phyloP scores from a whole-genome alignment of 768 basidiomycete species.

The Calocybe gangraenosa region DNA sequence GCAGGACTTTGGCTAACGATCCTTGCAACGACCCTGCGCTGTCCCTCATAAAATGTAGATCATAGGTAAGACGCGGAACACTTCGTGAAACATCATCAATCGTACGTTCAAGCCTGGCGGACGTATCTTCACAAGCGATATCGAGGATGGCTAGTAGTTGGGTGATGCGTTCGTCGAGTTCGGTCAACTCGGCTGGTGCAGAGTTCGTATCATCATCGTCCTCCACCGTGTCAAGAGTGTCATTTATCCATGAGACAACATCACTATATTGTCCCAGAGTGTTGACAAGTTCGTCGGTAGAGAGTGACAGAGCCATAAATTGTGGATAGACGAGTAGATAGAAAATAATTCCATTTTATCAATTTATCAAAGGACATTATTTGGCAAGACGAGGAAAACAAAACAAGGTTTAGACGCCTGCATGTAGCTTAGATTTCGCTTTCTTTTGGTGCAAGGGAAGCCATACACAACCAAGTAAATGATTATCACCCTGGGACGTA shows the following conservation, averaged over 20 bases:
- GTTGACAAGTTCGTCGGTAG: conserved; percentile 42
- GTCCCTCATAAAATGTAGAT: conserved; percentile 96
- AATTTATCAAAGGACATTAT: too few species aligned
- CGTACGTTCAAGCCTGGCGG: conserved; percentile 76
- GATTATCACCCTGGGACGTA: conserved; percentile 21
- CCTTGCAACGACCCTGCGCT: conserved; percentile 74
- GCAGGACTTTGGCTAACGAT: conserved; percentile 59
- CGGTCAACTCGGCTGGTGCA: conserved; percentile 36
- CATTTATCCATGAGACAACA: conserved; percentile 70
- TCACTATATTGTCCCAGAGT: conserved; percentile 60
- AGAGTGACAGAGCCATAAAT: conserved; percentile 25
- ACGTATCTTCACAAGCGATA: conserved; percentile 85
- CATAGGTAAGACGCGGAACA: conserved; percentile 89
- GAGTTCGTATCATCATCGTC: conserved; percentile 24
- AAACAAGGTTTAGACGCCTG: too few species aligned
- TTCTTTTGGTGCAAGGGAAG: too few species aligned
- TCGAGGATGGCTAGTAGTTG: conserved; percentile 78
- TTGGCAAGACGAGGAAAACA: too few species aligned
- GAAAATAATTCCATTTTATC: too few species aligned
- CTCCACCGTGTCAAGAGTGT: conserved; percentile 40
- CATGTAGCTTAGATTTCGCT: too few species aligned
- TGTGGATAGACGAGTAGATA: too few species aligned
- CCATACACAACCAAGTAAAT: too few species aligned
- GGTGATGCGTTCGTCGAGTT: conserved; percentile 71
- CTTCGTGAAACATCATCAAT: conserved; percentile 92